A percentile compares a stretch with the other conserved stretches of the same genome.
These are phyloP conservation scores for Chalciporus sphaerocephalus DNA, from an alignment of 768 basidiomycete species.

Conservation along the genomic window DNA sequence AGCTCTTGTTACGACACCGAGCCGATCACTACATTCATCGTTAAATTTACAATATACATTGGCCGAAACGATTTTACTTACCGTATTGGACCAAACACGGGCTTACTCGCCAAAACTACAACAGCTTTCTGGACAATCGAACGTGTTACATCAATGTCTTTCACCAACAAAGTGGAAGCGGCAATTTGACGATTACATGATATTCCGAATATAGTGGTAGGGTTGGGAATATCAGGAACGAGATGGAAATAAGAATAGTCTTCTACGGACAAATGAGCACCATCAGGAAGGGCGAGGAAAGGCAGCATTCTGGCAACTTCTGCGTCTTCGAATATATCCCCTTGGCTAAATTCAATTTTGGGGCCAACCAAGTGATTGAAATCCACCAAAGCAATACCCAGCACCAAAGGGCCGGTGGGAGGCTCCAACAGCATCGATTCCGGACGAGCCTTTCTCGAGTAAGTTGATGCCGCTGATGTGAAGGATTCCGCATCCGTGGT, in stretches of 20 bases:
- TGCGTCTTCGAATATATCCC: slow-evolving; percentile 78
- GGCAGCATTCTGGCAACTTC: slow-evolving; percentile 83
- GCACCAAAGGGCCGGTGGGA: slow-evolving; percentile 53
- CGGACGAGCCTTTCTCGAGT: slow-evolving; percentile 65
- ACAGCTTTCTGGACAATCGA: slow-evolving; percentile 98
- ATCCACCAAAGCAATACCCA: slow-evolving; percentile 90
- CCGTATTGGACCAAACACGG: slow-evolving; percentile 93
- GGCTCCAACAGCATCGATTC: slow-evolving; percentile 71
- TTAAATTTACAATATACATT: slow-evolving; percentile 1
- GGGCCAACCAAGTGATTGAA: slow-evolving; percentile 97
- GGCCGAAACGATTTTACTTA: slow-evolving; percentile 23
- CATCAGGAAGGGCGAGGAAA: slow-evolving; percentile 94
- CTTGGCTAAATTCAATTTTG: slow-evolving; percentile 78
- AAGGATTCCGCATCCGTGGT: slow-evolving; percentile 54
- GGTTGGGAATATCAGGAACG: slow-evolving; percentile 63
- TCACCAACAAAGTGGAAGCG: slow-evolving; percentile 69
- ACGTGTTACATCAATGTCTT: slow-evolving; percentile 82
- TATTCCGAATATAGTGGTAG: slow-evolving; percentile 91
- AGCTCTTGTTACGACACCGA: slow-evolving; percentile 91
- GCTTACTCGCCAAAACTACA: slow-evolving; percentile 86
- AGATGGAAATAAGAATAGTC: slow-evolving; percentile 98
- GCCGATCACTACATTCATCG: slow-evolving; percentile 64
- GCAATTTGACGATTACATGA: slow-evolving; percentile 97
- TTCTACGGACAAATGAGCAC: slow-evolving; percentile 79
- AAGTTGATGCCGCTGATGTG: slow-evolving; percentile 55